Conservation (phyloP, 495 filamentous ascomycete species). For the Hyaloscypha bicolor region DNA sequence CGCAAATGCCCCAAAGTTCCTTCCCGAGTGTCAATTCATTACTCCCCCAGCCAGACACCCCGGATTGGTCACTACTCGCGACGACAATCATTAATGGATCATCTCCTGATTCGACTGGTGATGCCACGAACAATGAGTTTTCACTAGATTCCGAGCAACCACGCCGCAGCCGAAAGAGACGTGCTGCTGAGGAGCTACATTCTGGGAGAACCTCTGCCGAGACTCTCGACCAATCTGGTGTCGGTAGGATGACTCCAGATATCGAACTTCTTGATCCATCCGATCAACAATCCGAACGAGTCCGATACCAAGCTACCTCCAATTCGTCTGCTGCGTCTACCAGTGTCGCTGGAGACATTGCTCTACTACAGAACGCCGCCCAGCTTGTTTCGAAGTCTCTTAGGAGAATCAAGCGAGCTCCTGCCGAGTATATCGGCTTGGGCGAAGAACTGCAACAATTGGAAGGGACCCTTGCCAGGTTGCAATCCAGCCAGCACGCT, state of each 20-base stretch:
- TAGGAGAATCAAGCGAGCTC: neutral
- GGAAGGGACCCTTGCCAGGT: neutral
- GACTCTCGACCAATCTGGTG: no score
- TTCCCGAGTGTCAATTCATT: neutral
- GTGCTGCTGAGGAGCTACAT: neutral
- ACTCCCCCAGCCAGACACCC: neutral
- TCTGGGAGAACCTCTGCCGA: no score
- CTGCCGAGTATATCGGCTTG: neutral
- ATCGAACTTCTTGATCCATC: neutral
- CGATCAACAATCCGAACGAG: neutral
- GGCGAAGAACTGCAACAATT: slow-evolving; percentile 5
- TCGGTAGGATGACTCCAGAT: neutral
- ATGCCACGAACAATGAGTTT: neutral
- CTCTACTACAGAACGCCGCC: neutral
- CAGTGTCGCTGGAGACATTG: neutral
- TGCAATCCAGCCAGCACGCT: neutral
- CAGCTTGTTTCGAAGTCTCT: slow-evolving; percentile 2
- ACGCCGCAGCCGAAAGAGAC: slow-evolving; percentile 1
- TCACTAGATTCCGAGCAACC: neutral
- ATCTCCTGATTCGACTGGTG: neutral
- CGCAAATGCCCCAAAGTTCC: neutral
- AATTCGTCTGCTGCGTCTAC: neutral
- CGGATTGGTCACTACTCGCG: neutral
- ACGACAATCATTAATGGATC: neutral
- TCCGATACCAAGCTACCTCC: neutral